Conservation (phyloP, 305 asterid species). For the Salvia sclarea region DNA sequence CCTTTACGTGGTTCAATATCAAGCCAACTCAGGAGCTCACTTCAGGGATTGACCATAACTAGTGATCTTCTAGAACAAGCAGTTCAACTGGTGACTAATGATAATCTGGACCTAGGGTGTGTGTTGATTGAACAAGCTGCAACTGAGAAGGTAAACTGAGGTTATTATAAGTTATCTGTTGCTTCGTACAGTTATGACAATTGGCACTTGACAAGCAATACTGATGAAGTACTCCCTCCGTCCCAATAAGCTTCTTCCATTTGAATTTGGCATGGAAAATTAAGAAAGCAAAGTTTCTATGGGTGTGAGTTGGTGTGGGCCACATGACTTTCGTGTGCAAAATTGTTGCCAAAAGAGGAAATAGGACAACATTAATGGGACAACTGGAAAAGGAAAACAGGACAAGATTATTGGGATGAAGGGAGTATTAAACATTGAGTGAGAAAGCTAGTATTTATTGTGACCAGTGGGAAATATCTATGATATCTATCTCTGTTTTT, state of each 20-base stretch:
- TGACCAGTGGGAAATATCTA: not conserved
- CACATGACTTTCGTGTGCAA: too few relatives aligned
- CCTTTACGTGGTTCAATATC: constrained; percentile 89
- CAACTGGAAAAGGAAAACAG: too few relatives aligned
- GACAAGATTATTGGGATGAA: too few relatives aligned
- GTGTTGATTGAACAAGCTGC: constrained; percentile 99
- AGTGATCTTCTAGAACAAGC: constrained; percentile 83
- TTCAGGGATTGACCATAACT: constrained; percentile 63
- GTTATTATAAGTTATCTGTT: constrained; percentile 4
- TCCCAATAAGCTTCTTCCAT: too few relatives aligned
- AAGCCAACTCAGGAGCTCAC: constrained; percentile 76
- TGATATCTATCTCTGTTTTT: not conserved
- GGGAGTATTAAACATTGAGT: not conserved
- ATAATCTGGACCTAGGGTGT: constrained; percentile 98
- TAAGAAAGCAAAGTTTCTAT: too few relatives aligned
- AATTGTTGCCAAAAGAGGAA: too few relatives aligned
- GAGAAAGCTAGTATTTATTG: constrained; percentile 7
- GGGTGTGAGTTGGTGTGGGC: too few relatives aligned
- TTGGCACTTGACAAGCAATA: constrained; percentile 1
- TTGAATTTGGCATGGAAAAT: too few relatives aligned
- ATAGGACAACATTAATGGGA: too few relatives aligned
- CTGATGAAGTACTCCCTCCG: not conserved
- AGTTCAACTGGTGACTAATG: constrained; percentile 84
- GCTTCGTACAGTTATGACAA: constrained; percentile 21
- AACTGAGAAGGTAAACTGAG: constrained; percentile 74